Evolutionary conservation across 1,284 basidiomycete species (phyloP).

Genomic region (Fomes fomentarius): DNA sequence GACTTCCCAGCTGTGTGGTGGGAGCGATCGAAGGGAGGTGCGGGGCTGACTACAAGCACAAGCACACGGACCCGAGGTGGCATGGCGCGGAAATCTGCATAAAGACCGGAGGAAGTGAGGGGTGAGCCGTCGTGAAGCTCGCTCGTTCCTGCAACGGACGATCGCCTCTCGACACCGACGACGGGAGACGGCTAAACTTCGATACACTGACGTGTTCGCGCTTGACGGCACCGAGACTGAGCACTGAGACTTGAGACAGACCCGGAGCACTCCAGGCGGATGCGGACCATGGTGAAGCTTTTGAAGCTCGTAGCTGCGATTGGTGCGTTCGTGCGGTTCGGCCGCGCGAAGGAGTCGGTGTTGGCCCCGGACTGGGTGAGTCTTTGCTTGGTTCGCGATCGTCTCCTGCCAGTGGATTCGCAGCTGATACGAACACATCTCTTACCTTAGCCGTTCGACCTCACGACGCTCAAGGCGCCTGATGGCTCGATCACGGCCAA

Average conservation of each 20-base stretch:
- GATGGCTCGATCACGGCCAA: constrained; percentile 57
- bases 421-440: neutral
- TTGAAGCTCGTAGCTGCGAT: neutral
- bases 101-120: too few species aligned
- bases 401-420: neutral
- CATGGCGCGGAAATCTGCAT: too few species aligned
- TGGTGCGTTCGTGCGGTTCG: constrained; percentile 1
- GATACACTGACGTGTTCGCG: neutral
- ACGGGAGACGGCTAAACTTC: neutral
- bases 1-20: too few species aligned
- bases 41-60: too few species aligned
- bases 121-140: neutral
- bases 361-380: constrained; percentile 20
- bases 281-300: constrained; percentile 1
- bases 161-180: neutral
- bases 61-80: too few species aligned
- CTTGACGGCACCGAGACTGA: neutral
- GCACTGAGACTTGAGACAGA: too few species aligned
- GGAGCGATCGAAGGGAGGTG: too few species aligned
- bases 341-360: neutral
- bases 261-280: too few species aligned
- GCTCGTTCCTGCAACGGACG: neutral
- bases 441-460: constrained; percentile 52
- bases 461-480: constrained; percentile 49
- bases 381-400: neutral